Evolutionary conservation across 306 rosid species (phyloP).

Genomic region (Herpetospermum pedunculosum): DNA sequence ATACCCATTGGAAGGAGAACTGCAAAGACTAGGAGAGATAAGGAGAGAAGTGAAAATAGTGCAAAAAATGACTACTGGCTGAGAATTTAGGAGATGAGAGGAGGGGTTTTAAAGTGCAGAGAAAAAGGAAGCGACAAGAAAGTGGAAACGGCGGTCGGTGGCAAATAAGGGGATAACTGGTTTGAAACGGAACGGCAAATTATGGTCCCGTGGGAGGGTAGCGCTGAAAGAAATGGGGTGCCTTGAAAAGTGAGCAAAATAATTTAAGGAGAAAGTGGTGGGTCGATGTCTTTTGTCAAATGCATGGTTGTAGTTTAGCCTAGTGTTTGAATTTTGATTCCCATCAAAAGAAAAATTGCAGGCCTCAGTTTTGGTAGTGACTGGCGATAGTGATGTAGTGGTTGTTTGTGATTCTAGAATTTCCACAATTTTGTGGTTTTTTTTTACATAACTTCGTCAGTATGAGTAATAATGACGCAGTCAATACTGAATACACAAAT

Average conservation of each 20-base stretch:
- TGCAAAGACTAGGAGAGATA: neutral
- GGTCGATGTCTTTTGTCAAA: neutral
- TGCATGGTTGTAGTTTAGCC: conserved; percentile 1
- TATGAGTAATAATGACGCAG: neutral
- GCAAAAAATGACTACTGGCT: neutral
- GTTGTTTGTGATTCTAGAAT: no score
- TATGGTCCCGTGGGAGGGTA: neutral
- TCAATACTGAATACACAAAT: no score
- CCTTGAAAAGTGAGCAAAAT: conserved; percentile 8
- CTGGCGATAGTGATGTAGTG: neutral
- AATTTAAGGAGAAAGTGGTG: conserved; percentile 1
- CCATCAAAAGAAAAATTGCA: neutral
- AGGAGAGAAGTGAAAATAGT: neutral
- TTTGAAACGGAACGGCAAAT: neutral
- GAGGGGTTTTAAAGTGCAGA: neutral
- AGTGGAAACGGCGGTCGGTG: neutral
- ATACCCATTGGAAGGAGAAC: neutral
- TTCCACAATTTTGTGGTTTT: neutral
- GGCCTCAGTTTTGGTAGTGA: neutral
- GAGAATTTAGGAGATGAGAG: neutral
- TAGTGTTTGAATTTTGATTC: neutral
- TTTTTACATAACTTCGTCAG: neutral
- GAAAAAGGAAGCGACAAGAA: neutral
- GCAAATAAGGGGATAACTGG: neutral
- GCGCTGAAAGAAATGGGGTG: neutral